These are phyloP conservation scores for Lentinula edodes DNA, from an alignment of 768 basidiomycete genomes.

Conservation along the genomic window DNA sequence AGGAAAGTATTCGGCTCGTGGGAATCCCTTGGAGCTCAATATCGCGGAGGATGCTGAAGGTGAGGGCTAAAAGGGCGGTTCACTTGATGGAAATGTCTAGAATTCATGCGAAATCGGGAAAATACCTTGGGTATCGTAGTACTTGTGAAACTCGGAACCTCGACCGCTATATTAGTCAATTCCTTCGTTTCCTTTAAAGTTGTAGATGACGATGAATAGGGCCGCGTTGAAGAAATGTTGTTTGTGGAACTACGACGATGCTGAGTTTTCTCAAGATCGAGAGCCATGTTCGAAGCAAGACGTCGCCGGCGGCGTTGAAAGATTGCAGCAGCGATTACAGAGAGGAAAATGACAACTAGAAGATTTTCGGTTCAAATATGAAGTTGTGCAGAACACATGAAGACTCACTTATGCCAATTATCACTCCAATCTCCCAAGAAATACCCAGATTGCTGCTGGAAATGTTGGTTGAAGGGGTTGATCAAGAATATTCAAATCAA, in stretches of 20 bases:
- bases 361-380: background rate
- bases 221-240: background rate
- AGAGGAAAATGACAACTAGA: slow-evolving; percentile 14
- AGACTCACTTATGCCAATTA: slow-evolving; percentile 17
- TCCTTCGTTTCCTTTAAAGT: background rate
- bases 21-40: slow-evolving; percentile 5
- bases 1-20: background rate
- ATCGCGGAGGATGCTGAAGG: slow-evolving; percentile 1
- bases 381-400: background rate
- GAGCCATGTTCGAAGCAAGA: background rate
- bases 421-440: slow-evolving; percentile 23
- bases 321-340: slow-evolving; percentile 14
- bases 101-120: background rate
- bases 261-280: background rate
- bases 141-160: background rate
- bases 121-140: slow-evolving; percentile 23
- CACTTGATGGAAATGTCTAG: background rate
- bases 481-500: background rate
- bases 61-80: background rate
- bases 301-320: slow-evolving; percentile 11
- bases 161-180: background rate
- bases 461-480: background rate
- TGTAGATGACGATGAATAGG: background rate
- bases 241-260: background rate
- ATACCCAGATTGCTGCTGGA: slow-evolving; percentile 15